Evolutionary conservation across 1,139 yeast species (phyloP), one percentile per base, ranked within the genome.

Genomic region (Suhomyces maxii): DNA sequence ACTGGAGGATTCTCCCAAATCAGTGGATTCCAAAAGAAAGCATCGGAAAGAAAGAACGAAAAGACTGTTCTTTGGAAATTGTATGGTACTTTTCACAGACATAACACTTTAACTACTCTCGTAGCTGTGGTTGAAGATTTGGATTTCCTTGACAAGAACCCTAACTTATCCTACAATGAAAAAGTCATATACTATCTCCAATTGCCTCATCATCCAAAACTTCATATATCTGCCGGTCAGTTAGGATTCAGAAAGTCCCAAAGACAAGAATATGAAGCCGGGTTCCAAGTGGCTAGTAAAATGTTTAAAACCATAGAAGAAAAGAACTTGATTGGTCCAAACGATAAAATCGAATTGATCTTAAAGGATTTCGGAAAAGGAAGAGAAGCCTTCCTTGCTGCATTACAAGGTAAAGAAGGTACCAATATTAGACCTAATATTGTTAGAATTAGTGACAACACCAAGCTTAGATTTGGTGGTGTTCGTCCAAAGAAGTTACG

Each of bases 231-330:
- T 26, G 85, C 91, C 0, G 95, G 95, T 43, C 80, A 78, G 60
- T 69, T 86, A 49, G 95, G 95, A 7, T 86, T 86, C 67, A 79
- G 88, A 60, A 85, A 86, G 61, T 80, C 88, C 8, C 87, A 86
- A 48, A 79, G 97, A 68, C 89, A 95, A 45, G 96, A 90, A 65
- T 89, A 89, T 61, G 99, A 91, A 68, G 97, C 97, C 1, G 88
- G 86, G n/a, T 90, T 86, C 73, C 97, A 90, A 63, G 87, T 93
- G 10, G 75, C 90, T 23, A 73, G 90, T 8, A 80, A 81, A 54
- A 76, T 88, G 73, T 89, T 91, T 67, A 79, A 84, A 53, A 67
- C 78, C 52, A 87, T 91, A 59, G 82, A 83, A 59, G 84, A 82
- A 53, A 75, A 76, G 53, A 79, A 77, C 38, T 69, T 77, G 51